Conservation (phyloP, 306 rosid species). For the Coriaria nepalensis region DNA sequence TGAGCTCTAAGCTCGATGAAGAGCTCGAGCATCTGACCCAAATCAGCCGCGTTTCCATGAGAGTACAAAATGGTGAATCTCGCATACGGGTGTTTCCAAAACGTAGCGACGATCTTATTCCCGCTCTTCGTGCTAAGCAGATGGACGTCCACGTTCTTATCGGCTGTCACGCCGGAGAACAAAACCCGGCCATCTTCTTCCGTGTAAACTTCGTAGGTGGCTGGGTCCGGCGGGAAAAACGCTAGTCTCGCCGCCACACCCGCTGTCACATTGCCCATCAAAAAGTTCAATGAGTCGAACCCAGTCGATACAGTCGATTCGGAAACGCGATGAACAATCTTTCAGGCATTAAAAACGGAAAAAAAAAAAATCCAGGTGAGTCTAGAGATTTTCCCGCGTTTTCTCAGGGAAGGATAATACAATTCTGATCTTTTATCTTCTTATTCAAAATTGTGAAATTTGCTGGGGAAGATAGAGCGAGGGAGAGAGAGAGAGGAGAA, state of each 20-base stretch:
- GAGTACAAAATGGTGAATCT: conserved; percentile 83
- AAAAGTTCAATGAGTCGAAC: conserved; percentile 3
- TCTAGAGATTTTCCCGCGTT: conserved; percentile 13
- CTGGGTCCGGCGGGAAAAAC: conserved; percentile 96
- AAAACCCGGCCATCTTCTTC: conserved; percentile 42
- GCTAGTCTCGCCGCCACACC: conserved; percentile 92
- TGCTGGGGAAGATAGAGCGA: conserved; percentile 20
- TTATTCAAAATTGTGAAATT: conserved; percentile 13
- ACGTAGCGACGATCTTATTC: conserved; percentile 65
- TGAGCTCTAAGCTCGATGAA: conserved; percentile 95
- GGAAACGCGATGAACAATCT: conserved; percentile 6
- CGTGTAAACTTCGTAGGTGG: conserved; percentile 53
- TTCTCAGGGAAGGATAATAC: neutral
- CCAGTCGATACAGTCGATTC: conserved; percentile 16
- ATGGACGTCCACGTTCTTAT: conserved; percentile 54
- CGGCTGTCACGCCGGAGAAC: conserved; percentile 64
- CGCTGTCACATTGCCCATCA: conserved; percentile 87
- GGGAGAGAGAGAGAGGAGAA: neutral
- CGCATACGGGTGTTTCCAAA: conserved; percentile 80
- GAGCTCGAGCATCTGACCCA: conserved; percentile 92
- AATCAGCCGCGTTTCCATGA: conserved; percentile 97
- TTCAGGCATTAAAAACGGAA: conserved; percentile 32
- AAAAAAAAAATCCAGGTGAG: neutral
- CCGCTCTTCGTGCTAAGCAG: conserved; percentile 59
- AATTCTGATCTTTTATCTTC: neutral